These are phyloP conservation scores for Arachnopeziza araneosa DNA, from an alignment of 2,329 filamentous ascomycete species.

Conservation along the genomic window DNA sequence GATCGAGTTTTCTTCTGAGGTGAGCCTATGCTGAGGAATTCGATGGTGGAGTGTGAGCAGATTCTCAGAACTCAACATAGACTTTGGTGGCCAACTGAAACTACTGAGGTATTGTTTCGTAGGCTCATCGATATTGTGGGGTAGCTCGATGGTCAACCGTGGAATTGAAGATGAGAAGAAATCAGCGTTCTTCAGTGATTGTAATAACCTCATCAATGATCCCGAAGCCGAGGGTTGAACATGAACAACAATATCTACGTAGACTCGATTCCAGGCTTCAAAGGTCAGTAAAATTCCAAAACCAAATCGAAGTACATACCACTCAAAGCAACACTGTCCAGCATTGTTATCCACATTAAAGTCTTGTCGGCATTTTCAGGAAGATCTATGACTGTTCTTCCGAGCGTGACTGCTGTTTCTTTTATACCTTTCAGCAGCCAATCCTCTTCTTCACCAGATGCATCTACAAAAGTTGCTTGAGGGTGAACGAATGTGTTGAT, in stretches of 20 bases:
- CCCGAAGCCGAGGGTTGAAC: constrained; percentile 66
- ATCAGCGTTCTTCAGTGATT: constrained; percentile 70
- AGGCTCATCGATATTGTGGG: constrained; percentile 59
- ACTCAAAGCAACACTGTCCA: constrained; percentile 67
- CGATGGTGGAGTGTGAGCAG: constrained; percentile 69
- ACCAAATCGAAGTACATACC: constrained; percentile 37
- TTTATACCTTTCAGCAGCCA: constrained; percentile 61
- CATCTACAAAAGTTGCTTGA: constrained; percentile 62
- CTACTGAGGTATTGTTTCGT: constrained; percentile 56
- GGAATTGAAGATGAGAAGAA: constrained; percentile 65
- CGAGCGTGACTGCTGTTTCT: constrained; percentile 45
- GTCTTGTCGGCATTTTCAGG: constrained; percentile 57
- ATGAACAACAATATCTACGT: constrained; percentile 79
- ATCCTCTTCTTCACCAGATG: constrained; percentile 57
- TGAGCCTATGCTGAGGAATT: constrained; percentile 54
- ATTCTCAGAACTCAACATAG: constrained; percentile 36
- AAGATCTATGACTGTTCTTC: constrained; percentile 67
- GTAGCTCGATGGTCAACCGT: constrained; percentile 79
- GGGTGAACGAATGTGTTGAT: constrained; percentile 71
- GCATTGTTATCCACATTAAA: constrained; percentile 70
- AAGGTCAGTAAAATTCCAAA: constrained; percentile 20
- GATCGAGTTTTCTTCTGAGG: constrained; percentile 64
- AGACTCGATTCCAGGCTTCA: constrained; percentile 69
- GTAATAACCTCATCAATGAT: constrained; percentile 68
- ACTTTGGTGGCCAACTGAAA: constrained; percentile 62